Percentiles rank a stretch among this genome's conserved stretches.
These are phyloP conservation scores for Dichotomopilus funicola DNA, from an alignment of 2,329 filamentous ascomycete genomes.

Conservation along the genomic window DNA sequence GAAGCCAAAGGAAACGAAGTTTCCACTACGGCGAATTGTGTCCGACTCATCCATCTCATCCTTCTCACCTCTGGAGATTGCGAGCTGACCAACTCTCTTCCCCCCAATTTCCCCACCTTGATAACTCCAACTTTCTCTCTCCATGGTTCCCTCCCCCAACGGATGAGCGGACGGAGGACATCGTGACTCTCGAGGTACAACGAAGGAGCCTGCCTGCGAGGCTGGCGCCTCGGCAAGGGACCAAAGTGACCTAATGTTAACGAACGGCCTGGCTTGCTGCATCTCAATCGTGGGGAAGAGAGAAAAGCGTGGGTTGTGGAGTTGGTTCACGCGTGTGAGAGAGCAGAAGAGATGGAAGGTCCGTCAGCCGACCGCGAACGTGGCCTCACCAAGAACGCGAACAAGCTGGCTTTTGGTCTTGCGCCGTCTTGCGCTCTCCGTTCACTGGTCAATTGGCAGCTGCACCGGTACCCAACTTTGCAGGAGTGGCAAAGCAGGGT, in stretches of 20 bases:
- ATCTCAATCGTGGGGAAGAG: too few relatives aligned
- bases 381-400: constrained; percentile 17
- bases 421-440: neutral
- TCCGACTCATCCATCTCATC: neutral
- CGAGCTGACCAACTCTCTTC: neutral
- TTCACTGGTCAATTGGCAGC: constrained; percentile 13
- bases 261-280: too few relatives aligned
- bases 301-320: constrained; percentile 8
- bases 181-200: neutral
- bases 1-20: neutral
- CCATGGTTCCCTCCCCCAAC: too few relatives aligned
- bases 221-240: too few relatives aligned
- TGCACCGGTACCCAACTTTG: constrained; percentile 23
- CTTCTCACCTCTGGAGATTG: neutral
- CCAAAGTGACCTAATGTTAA: too few relatives aligned
- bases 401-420: neutral
- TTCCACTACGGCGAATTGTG: constrained; percentile 5
- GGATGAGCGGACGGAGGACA: neutral
- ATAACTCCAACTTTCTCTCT: too few relatives aligned
- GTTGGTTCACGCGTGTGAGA: neutral
- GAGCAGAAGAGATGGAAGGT: neutral
- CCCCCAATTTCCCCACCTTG: too few relatives aligned
- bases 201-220: too few relatives aligned
- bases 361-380: constrained; percentile 15
- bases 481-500: constrained; percentile 13